A percentile compares a stretch with the other conserved stretches of the same genome.
These are phyloP conservation scores for Barnettozyma populi DNA, from an alignment of 805 yeast genomes.

Conservation along the genomic window DNA sequence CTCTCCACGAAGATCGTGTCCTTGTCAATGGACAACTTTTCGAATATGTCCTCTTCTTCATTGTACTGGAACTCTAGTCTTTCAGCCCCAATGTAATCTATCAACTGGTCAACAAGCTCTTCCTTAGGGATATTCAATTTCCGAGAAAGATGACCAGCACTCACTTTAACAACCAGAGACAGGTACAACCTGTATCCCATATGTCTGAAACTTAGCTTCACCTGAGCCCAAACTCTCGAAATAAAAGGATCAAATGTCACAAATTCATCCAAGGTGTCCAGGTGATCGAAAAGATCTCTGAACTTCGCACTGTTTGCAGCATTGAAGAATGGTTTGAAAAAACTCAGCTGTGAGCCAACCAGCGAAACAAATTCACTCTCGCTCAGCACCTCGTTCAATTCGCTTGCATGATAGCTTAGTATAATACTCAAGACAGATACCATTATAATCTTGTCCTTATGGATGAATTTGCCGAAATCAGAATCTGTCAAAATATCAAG, in stretches of 20 bases:
- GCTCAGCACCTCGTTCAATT: slow-evolving; percentile 15
- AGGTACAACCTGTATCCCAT: slow-evolving; percentile 30
- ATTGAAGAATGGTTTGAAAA: slow-evolving; percentile 21
- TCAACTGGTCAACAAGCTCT: slow-evolving; percentile 15
- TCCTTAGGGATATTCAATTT: slow-evolving; percentile 15
- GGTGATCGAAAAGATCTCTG: slow-evolving; percentile 13
- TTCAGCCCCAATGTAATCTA: slow-evolving; percentile 12
- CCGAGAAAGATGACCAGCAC: slow-evolving; percentile 14
- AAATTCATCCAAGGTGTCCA: slow-evolving; percentile 15
- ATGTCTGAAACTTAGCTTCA: slow-evolving; percentile 25
- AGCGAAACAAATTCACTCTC: slow-evolving; percentile 15
- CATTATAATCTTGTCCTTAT: slow-evolving; percentile 18
- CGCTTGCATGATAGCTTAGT: slow-evolving; percentile 13
- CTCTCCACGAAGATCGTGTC: slow-evolving; percentile 11
- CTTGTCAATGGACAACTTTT: slow-evolving; percentile 11
- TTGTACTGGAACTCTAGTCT: slow-evolving; percentile 12
- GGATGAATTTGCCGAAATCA: slow-evolving; percentile 18
- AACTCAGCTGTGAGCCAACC: slow-evolving; percentile 19
- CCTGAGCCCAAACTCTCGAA: slow-evolving; percentile 18
- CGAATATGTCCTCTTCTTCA: slow-evolving; percentile 13
- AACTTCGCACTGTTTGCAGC: slow-evolving; percentile 25
- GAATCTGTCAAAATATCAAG: slow-evolving; percentile 16
- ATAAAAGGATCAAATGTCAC: slow-evolving; percentile 19
- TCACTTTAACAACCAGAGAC: slow-evolving; percentile 23
- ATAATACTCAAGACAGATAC: slow-evolving; percentile 20